These are phyloP conservation scores for Phytophthora brassicae DNA, from an alignment of 352 stramenopile genomes.

Conservation along the genomic window DNA sequence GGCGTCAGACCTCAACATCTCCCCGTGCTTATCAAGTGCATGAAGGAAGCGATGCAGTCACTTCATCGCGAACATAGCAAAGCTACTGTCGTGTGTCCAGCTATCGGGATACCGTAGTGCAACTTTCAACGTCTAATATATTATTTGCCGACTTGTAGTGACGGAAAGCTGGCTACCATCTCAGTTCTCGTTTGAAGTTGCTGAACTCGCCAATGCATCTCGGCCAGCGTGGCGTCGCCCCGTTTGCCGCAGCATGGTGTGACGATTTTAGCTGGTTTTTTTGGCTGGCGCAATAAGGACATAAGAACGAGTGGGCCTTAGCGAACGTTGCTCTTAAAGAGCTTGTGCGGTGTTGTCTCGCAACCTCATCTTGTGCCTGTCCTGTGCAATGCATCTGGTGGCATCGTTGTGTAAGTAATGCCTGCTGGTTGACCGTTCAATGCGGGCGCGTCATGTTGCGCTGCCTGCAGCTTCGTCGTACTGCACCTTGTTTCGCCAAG, in stretches of 20 bases:
- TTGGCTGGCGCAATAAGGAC: not conserved
- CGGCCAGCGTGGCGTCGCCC: slow-evolving; percentile 6
- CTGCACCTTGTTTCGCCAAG: not conserved
- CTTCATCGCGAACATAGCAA: not conserved
- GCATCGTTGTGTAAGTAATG: slow-evolving; percentile 15
- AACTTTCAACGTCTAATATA: too few relatives aligned
- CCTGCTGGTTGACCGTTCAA: slow-evolving; percentile 21
- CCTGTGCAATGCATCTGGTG: not conserved
- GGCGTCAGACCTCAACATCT: too few relatives aligned
- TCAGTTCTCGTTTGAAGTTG: slow-evolving; percentile 19
- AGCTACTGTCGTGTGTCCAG: too few relatives aligned
- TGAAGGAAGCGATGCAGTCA: slow-evolving; percentile 21
- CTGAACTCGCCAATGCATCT: slow-evolving; percentile 3
- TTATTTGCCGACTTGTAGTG: not conserved
- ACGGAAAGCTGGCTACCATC: slow-evolving; percentile 6
- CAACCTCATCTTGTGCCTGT: slow-evolving; percentile 1
- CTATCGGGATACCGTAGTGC: too few relatives aligned
- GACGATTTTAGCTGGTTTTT: not conserved
- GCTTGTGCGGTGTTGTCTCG: not conserved
- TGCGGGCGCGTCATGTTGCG: slow-evolving; percentile 13
- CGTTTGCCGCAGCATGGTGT: not conserved
- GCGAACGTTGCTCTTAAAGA: too few relatives aligned
- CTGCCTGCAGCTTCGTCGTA: not conserved
- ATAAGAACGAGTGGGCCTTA: too few relatives aligned
- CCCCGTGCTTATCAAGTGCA: slow-evolving; percentile 13